Conservation (phyloP, 1,139 yeast species). For the Sugiyamaella neomexicana region DNA sequence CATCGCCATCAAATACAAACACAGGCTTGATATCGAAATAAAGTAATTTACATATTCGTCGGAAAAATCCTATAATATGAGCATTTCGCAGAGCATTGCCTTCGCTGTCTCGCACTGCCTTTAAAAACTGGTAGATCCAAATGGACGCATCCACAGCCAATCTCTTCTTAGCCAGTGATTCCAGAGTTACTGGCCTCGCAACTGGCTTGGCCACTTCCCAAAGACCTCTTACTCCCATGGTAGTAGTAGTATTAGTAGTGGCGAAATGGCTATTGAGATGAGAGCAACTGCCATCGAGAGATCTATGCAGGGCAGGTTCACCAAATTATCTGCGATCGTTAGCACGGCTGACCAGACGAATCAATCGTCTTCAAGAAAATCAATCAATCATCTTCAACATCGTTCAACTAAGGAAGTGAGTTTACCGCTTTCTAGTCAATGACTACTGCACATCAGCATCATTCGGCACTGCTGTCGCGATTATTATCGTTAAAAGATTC, state of each 20-base stretch:
- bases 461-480: constrained; percentile 45
- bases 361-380: too few relatives aligned
- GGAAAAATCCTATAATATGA: constrained; percentile 89
- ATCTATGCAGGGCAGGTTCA: constrained; percentile 8
- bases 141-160: constrained; percentile 98
- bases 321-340: not conserved
- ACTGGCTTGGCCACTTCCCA: constrained; percentile 94
- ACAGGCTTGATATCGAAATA: constrained; percentile 90
- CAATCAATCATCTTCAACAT: too few relatives aligned
- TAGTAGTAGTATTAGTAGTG: too few relatives aligned
- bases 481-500: constrained; percentile 66
- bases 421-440: constrained; percentile 14
- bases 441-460: constrained; percentile 34
- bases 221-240: constrained; percentile 93
- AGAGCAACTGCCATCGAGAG: not conserved
- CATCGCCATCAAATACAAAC: constrained; percentile 97
- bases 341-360: too few relatives aligned
- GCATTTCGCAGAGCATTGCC: constrained; percentile 79
- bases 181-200: constrained; percentile 86
- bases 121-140: constrained; percentile 96
- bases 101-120: constrained; percentile 85
- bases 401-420: too few relatives aligned
- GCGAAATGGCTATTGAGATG: not conserved
- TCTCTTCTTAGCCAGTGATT: constrained; percentile 68
- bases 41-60: constrained; percentile 86